Base-by-base conservation (phyloP, 441 rosid species). In the Arabidopsis lyrata region DNA sequence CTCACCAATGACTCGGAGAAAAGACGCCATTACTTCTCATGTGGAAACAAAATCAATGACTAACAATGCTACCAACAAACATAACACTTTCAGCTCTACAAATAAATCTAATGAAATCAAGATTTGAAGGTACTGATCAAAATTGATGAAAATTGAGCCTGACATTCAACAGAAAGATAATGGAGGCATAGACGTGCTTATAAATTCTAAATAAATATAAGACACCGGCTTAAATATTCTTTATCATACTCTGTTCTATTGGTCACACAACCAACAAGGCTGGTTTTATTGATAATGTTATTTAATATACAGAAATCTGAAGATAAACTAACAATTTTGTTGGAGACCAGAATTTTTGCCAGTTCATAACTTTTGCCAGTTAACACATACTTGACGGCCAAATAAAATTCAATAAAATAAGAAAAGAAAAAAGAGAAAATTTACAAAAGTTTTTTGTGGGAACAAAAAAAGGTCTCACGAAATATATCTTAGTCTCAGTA, bases 1-100 rank as follows among this genome's bases (percentile, higher is more conserved):
- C 80, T 70, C 63, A 70, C 80, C 80, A 47, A 76, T 76, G 52
- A 76, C 72, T 63, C 76, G 63, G 0, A 76, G 72, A 70, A 70
- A 70, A 24, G 72, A 76, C 7, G 80, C 72, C 80, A 76, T 76
- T 63, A 24, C 63, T 62, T 62, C 44, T 72, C 65, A 73, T 44
- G 48, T 72, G 77, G 65, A 50, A 52, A 35, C 64, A 35, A 73
- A 70, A 48, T 11, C 66, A 35, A 36, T 22, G 58, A 6, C 34
- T 12, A 24, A 55, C 57, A 45, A 44, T 53, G 61, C 38, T 50
- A 20, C 24, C 56, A 45, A 47, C 13, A 58, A 58, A 38, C 18
- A 16, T 2, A 29, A 53, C 8, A 18, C 5, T 31, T 15, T 45
- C 9, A 42, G 38, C 27, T n/a, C 9, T 10, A 42, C 35, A 22